Percentiles rank a stretch among this genome's conserved stretches.
These are phyloP conservation scores for Cadophora luteo-olivacea DNA, from an alignment of 2,329 filamentous ascomycete genomes.

Conservation along the genomic window DNA sequence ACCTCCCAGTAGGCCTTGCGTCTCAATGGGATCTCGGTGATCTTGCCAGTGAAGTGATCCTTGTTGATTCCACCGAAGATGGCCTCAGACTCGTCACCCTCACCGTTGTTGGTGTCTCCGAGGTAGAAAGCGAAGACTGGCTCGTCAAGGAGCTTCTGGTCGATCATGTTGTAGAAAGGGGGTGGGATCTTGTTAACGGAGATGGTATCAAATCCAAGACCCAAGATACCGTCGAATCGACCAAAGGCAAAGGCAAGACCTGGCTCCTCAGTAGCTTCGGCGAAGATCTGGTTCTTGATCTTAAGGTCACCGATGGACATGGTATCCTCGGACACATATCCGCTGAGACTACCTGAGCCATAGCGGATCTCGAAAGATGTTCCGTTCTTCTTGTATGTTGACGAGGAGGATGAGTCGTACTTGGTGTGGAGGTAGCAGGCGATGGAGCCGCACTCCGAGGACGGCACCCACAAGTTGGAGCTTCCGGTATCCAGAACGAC, in stretches of 20 bases:
- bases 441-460: conserved; percentile 87
- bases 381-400: conserved; percentile 93
- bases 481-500: conserved; percentile 98
- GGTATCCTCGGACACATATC: conserved; percentile 90
- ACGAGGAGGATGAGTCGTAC: conserved; percentile 91
- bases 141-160: conserved; percentile 89
- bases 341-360: conserved; percentile 91
- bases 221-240: conserved; percentile 95
- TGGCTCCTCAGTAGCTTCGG: conserved; percentile 93
- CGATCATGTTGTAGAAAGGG: conserved; percentile 94
- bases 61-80: conserved; percentile 90
- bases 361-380: conserved; percentile 92
- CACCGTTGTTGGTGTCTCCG: conserved; percentile 69
- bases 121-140: conserved; percentile 98
- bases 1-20: conserved; percentile 99
- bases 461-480: conserved; percentile 99
- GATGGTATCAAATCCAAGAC: conserved; percentile 92
- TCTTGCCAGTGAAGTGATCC: conserved; percentile 80
- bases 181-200: conserved; percentile 96
- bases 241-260: conserved; percentile 98
- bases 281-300: conserved; percentile 91
- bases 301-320: conserved; percentile 87
- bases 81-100: conserved; percentile 80
- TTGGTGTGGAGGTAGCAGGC: conserved; percentile 97
- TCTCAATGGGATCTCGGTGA: conserved; percentile 92